Evolutionary conservation across 805 yeast genomes (phyloP), one percentile per base, ranked within the genome.

Genomic region (Cyberlindnera amylophila): DNA sequence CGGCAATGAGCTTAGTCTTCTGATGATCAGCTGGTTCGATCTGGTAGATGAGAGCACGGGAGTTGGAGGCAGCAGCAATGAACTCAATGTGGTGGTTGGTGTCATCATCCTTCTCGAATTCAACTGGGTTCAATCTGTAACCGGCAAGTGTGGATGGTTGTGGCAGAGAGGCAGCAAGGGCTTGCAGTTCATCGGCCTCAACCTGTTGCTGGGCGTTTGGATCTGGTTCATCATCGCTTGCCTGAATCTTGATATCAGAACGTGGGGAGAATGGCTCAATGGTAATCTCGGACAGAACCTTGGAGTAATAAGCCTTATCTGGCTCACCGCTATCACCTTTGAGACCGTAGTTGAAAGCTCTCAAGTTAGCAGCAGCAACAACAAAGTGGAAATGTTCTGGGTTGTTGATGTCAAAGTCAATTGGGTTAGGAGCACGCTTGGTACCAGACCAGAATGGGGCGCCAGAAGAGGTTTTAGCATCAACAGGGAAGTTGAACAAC

Each of bases 371-470:
- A 42, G 83, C 98, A 13, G 86, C 95, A 41, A 81, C 81, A 42
- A 93, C 70, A 58, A 91, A 93, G 55, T 85, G 78, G 62, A 82
- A 75, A 63, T 91, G 97, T 55, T 87, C 85, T 11, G 73, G 72
- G 59, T 88, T 79, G 55, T 79, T 69, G 52, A 84, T 72, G 59
- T 89, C 91, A 61, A 93, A 89, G 12, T 51, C 70, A 49, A 89
- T 72, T n/a, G 96, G 87, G 34, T 74, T 77, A 37, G 99, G 99
- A 15, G 96, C 96, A 63, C 98, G 82, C 68, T 93, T 93, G 27
- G 98, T 93, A 42, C 97, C 96, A 16, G 96, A 79, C 99, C 99
- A 93, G 67, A 93, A 93, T 54, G 95, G 93, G 26, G 82, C 89
- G 42, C 99, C 99, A 38, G 74, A 74, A 0, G 96, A 79, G 3